phyloP scores from a whole-genome alignment of 2,329 filamentous ascomycete genomes.

The Talaromyces sp. region DNA sequence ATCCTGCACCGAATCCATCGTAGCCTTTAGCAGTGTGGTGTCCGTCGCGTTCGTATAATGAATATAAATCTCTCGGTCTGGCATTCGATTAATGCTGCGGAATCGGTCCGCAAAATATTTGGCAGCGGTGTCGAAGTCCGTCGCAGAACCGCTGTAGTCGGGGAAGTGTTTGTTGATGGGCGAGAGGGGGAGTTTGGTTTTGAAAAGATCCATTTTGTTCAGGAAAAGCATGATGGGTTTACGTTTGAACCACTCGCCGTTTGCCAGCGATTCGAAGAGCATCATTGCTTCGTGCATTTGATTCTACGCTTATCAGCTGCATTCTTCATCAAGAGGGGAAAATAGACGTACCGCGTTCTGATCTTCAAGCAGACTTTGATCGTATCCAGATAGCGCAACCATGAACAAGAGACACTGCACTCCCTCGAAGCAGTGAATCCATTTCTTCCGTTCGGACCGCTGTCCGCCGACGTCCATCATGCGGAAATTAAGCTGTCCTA shows the following conservation, averaged over 20 bases:
- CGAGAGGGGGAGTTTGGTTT: constrained; percentile 67
- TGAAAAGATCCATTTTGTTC: constrained; percentile 86
- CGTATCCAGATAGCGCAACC: constrained; percentile 92
- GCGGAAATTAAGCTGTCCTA: constrained; percentile 86
- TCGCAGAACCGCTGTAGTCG: constrained; percentile 69
- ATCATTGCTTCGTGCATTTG: constrained; percentile 89
- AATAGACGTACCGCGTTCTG: constrained; percentile 76
- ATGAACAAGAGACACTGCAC: constrained; percentile 90
- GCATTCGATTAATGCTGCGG: constrained; percentile 66
- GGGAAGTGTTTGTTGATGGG: constrained; percentile 74
- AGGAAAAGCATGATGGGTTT: constrained; percentile 80
- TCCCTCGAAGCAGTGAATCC: constrained; percentile 95
- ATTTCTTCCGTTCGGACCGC: constrained; percentile 91
- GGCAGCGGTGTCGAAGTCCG: constrained; percentile 70
- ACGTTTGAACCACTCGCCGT: constrained; percentile 81
- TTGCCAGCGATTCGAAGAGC: constrained; percentile 81
- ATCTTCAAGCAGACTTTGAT: constrained; percentile 93
- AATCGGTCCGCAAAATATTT: constrained; percentile 84
- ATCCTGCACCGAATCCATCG: constrained; percentile 81
- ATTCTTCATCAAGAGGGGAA: background rate
- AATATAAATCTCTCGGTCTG: constrained; percentile 56
- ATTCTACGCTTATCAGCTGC: constrained; percentile 53
- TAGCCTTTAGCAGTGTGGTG: constrained; percentile 77
- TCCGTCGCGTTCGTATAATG: constrained; percentile 61
- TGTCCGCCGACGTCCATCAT: constrained; percentile 97